Evolutionary conservation across 2,329 filamentous ascomycete genomes (phyloP), one percentile per base, ranked within the genome.

Genomic region (Fusarium piperis): DNA sequence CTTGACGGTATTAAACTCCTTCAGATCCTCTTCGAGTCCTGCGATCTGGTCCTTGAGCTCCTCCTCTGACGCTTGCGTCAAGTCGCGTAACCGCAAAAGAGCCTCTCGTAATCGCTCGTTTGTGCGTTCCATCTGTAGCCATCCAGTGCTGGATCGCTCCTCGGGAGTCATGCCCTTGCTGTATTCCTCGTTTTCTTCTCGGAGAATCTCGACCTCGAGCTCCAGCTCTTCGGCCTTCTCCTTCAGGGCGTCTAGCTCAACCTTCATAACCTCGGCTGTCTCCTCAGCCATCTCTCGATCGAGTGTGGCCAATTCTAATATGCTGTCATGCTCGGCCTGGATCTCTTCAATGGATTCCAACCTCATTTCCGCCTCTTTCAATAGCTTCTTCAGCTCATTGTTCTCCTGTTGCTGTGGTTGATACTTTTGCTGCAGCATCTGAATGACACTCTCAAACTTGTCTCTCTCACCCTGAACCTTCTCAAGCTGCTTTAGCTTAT

Each of bases 201-300:
- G 88, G 15, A 98, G 82, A 38, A 98, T 91, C 48, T 98, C 95
- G 1, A 95, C 87, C 79, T 99, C 95, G 11, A 98, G 85, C 75
- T 96, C 91, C 9, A 97, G 85, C 80, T 98, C 95, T 79, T 98
- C 95, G 1, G 90, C 83, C 77, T 91, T 94, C 64, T 89, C 84
- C 76, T 94, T 93, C 59, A 97, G 80, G 3, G 90, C 87, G 38
- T 97, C 93, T 26, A 97, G 84, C 78, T 99, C 95, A 2, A 89
- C 87, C 79, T 94, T 96, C 57, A 92, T 85, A 18, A 92, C 90
- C 73, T 98, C 96, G 1, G 93, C 92, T 46, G 91, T 94, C 81
- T 98, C 95, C 80, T 99, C 95, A 0, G 96, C 96, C 93, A 98
- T 97, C 81, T 99, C 95, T 48, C 94, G 90, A 79, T 99, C 96